phyloP scores from a whole-genome alignment of 257 asterid genomes.

The Echites panduratus region DNA sequence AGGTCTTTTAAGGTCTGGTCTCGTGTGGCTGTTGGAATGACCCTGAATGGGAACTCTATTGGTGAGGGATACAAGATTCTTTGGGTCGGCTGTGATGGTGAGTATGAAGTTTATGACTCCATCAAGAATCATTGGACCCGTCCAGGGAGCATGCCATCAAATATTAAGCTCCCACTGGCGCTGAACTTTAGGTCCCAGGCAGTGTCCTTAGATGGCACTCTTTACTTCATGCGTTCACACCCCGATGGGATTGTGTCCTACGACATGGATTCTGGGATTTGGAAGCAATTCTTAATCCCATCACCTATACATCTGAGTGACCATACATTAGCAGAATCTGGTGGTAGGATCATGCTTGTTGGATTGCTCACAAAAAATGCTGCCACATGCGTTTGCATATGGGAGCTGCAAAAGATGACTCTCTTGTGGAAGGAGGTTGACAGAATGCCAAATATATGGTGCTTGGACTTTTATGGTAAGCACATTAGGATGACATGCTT shows the following conservation, averaged over 20 bases:
- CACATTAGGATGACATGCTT: conserved; percentile 92
- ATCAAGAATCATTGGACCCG: conserved; percentile 56
- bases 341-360: conserved; percentile 81
- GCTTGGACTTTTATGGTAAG: conserved; percentile 99
- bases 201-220: conserved; percentile 39
- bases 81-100: conserved; percentile 88
- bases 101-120: conserved; percentile 70
- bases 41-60: conserved; percentile 33
- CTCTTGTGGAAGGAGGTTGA: conserved; percentile 99
- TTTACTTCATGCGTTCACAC: conserved; percentile 77
- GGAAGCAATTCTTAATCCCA: conserved; percentile 75
- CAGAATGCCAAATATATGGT: conserved; percentile 99
- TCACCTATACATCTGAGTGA: conserved; percentile 58
- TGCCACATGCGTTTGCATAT: conserved; percentile 87
- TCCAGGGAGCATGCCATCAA: conserved; percentile 58
- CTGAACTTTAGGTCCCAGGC: conserved; percentile 89
- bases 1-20: conserved; percentile 82
- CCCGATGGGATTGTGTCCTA: conserved; percentile 83
- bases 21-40: conserved; percentile 89
- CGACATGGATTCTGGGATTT: conserved; percentile 50
- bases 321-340: conserved; percentile 64
- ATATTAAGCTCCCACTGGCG: conserved; percentile 62
- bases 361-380: conserved; percentile 91
- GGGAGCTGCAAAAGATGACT: conserved; percentile 99
- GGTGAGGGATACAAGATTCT: conserved; percentile 65